Evolutionary conservation across 768 basidiomycete species (phyloP), one percentile per base, ranked within the genome.

Genomic region (Leccinum uliginosum): DNA sequence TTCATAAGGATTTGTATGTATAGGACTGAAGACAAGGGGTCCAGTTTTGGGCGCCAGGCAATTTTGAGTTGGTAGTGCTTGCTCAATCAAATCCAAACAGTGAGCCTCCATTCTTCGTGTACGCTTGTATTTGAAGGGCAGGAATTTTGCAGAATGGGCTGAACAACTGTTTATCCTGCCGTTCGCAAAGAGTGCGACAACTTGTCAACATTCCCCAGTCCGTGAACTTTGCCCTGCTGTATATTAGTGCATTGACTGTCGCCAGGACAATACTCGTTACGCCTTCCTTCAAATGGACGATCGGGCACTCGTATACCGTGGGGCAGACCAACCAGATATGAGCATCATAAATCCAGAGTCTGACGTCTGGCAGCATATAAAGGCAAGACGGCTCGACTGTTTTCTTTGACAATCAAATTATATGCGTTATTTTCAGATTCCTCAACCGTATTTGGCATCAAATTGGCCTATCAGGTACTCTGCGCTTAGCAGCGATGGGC

Each of bases 341-440:
- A 96, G 93, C 67, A 87, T 99, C 56, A 97, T 98, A 66, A 98
- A 98, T 67, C 94, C 95, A 15, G 94, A 96, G 69, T 92, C 92
- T 4, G 95, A 98, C 65, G 95, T 98, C 17, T 98, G 96, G 95
- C 93, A 98, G 64, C 89, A 91, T 73, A 89, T 98, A 71, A 96
- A 95, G 82, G 93, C 83, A 61, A 51, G 62, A 63, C 19, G 17
- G 15, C 21, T 51, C 10, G 12, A 46, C 44, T 51, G 12, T 45
- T 48, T 51, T 62, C 27, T 53, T 56, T 53, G 19, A 40, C 40
- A 35, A 19, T 38, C 4, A 27, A 17, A 24, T 11, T 9, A 12
- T 50, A 23, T 23, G 10, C 30, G 4, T 57, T 47, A n/a, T 54
- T 49, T 59, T 63, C 51, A 97, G 93, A 84, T 98, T 19, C 97